phyloP scores from a whole-genome alignment of 176 grass and related monocot species.

The Chloris gayana region DNA sequence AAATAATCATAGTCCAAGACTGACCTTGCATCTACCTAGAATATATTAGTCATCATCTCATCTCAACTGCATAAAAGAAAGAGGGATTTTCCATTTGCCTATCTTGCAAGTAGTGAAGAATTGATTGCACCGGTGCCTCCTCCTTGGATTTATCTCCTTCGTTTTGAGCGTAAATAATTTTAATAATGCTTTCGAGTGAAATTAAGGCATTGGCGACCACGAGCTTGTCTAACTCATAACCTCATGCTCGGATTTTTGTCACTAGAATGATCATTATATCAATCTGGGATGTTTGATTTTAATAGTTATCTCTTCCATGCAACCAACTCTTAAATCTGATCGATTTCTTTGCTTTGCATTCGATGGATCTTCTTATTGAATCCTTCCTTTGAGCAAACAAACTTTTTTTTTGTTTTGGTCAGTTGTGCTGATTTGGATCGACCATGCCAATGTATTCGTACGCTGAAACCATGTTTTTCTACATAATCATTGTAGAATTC shows the following conservation, averaged over 20 bases:
- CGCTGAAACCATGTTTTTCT: constrained; percentile 48
- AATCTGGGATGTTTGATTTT: constrained; percentile 35
- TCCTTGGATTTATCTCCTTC: background rate
- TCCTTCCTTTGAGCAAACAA: constrained; percentile 64
- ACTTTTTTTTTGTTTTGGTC: constrained; percentile 45
- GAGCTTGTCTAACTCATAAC: background rate
- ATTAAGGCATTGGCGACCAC: background rate
- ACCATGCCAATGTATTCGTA: constrained; percentile 53
- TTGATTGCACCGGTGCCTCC: background rate
- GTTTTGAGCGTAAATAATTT: background rate
- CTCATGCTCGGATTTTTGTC: background rate
- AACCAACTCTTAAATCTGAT: constrained; percentile 62
- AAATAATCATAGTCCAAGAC: constrained; percentile 44
- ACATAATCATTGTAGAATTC: constrained; percentile 59
- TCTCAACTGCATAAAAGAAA: constrained; percentile 52
- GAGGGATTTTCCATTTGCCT: constrained; percentile 2
- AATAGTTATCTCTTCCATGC: constrained; percentile 47
- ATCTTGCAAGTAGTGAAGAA: background rate
- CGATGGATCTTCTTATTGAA: constrained; percentile 52
- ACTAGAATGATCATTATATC: background rate
- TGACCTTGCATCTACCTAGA: constrained; percentile 47
- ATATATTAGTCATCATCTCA: constrained; percentile 51
- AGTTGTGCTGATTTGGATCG: constrained; percentile 39
- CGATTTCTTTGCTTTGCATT: constrained; percentile 47
- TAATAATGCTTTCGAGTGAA: background rate